Conservation (phyloP, 768 basidiomycete species). For the Artomyces pyxidatus region DNA sequence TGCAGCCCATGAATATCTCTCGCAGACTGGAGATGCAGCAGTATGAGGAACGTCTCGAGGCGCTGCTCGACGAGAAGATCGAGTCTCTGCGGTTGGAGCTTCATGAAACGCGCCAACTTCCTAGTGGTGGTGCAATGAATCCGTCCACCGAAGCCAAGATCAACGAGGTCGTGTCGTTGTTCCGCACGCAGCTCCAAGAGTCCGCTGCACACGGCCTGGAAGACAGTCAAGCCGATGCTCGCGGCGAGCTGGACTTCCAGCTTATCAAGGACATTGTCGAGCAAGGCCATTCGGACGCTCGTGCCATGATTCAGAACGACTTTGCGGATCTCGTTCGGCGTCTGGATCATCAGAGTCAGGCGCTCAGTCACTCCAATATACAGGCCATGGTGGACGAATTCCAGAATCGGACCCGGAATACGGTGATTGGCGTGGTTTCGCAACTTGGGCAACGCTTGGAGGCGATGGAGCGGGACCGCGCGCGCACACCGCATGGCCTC, state of each 20-base stretch:
- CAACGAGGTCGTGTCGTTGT: constrained; percentile 55
- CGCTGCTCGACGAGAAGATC: constrained; percentile 66
- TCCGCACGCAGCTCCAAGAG: constrained; percentile 60
- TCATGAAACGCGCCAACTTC: constrained; percentile 13
- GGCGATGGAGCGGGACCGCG: constrained; percentile 34
- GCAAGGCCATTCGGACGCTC: constrained; percentile 56
- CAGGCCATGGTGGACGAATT: constrained; percentile 47
- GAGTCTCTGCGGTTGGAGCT: constrained; percentile 38
- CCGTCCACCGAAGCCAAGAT: constrained; percentile 54
- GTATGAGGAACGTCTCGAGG: constrained; percentile 52
- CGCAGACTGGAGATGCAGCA: constrained; percentile 49
- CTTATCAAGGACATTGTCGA: constrained; percentile 63
- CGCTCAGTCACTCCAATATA: constrained; percentile 20
- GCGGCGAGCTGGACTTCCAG: constrained; percentile 73
- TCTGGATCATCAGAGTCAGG: constrained; percentile 24
- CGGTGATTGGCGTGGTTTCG: constrained; percentile 53
- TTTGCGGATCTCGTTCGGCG: constrained; percentile 42
- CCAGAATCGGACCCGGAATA: constrained; percentile 45
- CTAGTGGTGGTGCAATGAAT: constrained; percentile 22
- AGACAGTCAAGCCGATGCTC: constrained; percentile 60
- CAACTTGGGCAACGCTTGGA: constrained; percentile 51
- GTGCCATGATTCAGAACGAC: constrained; percentile 50
- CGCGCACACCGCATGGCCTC: constrained; percentile 30
- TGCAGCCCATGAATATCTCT: constrained; percentile 44
- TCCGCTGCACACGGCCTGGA: constrained; percentile 49